These are phyloP conservation scores for Remersonia thermophila DNA, from an alignment of 2,329 filamentous ascomycete genomes.

Conservation along the genomic window DNA sequence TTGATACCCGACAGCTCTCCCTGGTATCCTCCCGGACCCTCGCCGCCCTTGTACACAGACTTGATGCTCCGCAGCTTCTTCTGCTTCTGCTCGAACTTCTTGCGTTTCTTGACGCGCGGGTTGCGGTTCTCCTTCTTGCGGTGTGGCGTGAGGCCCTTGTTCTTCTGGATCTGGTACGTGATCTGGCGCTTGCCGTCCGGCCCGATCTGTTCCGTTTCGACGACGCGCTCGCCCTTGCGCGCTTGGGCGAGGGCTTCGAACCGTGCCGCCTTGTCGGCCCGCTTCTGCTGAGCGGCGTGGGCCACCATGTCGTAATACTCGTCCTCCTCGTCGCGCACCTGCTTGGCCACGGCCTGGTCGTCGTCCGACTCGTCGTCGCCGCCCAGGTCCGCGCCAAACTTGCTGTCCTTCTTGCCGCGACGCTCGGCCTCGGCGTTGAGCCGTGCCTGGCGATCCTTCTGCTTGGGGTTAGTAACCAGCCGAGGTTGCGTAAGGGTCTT, in stretches of 20 bases:
- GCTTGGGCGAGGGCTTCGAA: slow-evolving; percentile 46
- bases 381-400: slow-evolving; percentile 53
- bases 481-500: background rate
- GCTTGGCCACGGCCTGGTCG: slow-evolving; percentile 42
- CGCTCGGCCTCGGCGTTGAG: slow-evolving; percentile 82
- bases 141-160: slow-evolving; percentile 83
- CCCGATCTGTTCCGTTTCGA: slow-evolving; percentile 57
- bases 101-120: slow-evolving; percentile 93
- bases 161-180: slow-evolving; percentile 89
- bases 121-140: slow-evolving; percentile 92
- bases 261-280: slow-evolving; percentile 54
- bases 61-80: slow-evolving; percentile 90
- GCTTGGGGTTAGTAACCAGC: slow-evolving; percentile 3
- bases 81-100: slow-evolving; percentile 91
- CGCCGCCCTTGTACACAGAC: slow-evolving; percentile 72
- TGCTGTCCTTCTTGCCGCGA: slow-evolving; percentile 56
- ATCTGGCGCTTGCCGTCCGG: slow-evolving; percentile 85
- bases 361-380: slow-evolving; percentile 45
- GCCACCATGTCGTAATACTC: slow-evolving; percentile 89
- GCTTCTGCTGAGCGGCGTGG: slow-evolving; percentile 54
- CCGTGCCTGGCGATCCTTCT: slow-evolving; percentile 67
- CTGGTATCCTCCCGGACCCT: slow-evolving; percentile 73
- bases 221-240: slow-evolving; percentile 49
- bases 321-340: slow-evolving; percentile 42
- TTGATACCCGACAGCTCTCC: slow-evolving; percentile 96